Evolutionary conservation across 2,329 filamentous ascomycete species (phyloP), one percentile per base, ranked within the genome.

Genomic region (Ascochyta lentis): DNA sequence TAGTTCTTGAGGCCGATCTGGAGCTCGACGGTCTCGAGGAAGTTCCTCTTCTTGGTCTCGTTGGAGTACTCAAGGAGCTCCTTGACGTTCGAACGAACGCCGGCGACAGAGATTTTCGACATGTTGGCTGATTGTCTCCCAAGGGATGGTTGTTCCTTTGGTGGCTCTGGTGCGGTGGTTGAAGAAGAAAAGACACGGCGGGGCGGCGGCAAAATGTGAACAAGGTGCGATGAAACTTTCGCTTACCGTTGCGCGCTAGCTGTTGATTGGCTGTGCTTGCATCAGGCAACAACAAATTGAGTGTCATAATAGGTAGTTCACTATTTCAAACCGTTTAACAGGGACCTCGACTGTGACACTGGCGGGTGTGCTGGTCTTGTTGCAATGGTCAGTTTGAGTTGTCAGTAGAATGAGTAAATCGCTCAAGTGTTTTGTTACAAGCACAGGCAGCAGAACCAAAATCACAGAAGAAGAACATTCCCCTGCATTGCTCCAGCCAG

Each of bases 31-130:
- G 91, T 94, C 86, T 95, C 92, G 79, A 96, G 86, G 85, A 96
- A 97, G 88, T 96, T 96, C 75, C 92, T 86, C 90, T 96, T 96
- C 90, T 96, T 96, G 81, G 90, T 91, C 81, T 96, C 88, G 76
- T 85, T 85, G 78, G 90, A 96, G 89, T 98, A 98, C 77, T 96
- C 89, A 76, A 99, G 90, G 77, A 99, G 87, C 80, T 95, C 87
- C 81, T 89, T 84, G 80, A 98, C 91, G 85, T 98, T 94, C 80
- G 87, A 85, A 86, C 93, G 92, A 86, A 96, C 92, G 90, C 92
- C 91, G 87, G 92, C 91, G 78, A 83, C 86, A 87, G 89, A 90
- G 83, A 92, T 92, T 83, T 93, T 93, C 72, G 90, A 92, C 89
- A 92, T 91, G 69, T 81, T 74, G 60, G 59, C 57, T 60, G 71